Conservation (phyloP, 805 yeast species). For the Wickerhamomyces subpelliculosus region DNA sequence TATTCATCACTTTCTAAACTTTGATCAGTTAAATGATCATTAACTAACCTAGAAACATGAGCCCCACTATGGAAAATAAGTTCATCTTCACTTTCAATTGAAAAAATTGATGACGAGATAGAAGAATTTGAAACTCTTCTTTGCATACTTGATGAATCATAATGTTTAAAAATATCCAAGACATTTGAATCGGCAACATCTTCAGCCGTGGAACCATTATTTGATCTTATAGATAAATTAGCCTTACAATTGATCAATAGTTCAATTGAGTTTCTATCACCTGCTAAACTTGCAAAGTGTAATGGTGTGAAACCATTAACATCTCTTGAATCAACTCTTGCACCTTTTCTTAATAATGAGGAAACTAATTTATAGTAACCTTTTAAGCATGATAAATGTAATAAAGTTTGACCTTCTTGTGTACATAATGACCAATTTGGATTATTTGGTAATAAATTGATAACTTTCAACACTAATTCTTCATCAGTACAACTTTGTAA, state of each 20-base stretch:
- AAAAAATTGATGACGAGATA: slow-evolving; percentile 23
- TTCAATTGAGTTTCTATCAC: slow-evolving; percentile 60
- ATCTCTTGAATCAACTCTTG: slow-evolving; percentile 68
- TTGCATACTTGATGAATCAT: slow-evolving; percentile 5
- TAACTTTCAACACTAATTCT: slow-evolving; percentile 36
- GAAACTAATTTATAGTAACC: slow-evolving; percentile 59
- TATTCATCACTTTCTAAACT: slow-evolving; percentile 18
- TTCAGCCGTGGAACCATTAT: slow-evolving; percentile 40
- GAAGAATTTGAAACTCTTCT: slow-evolving; percentile 21
- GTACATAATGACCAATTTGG: slow-evolving; percentile 84
- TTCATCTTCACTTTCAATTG: slow-evolving; percentile 22
- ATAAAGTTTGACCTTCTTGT: slow-evolving; percentile 75
- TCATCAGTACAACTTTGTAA: slow-evolving; percentile 24
- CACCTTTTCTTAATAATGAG: slow-evolving; percentile 57
- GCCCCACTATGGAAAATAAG: slow-evolving; percentile 17
- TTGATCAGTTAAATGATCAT: slow-evolving; percentile 22
- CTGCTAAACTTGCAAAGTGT: slow-evolving; percentile 76
- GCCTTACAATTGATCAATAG: slow-evolving; percentile 61
- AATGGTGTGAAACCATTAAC: slow-evolving; percentile 80
- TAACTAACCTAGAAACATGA: slow-evolving; percentile 29
- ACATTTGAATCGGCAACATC: slow-evolving; percentile 34
- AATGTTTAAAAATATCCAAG: slow-evolving; percentile 22
- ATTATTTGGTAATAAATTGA: slow-evolving; percentile 61
- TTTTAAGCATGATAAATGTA: slow-evolving; percentile 77
- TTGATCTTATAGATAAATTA: slow-evolving; percentile 42